Percentiles rank a stretch among this genome's conserved stretches.
phyloP scores from a whole-genome alignment of 495 filamentous ascomycete species.

The Saxophila tyrrhenica region DNA sequence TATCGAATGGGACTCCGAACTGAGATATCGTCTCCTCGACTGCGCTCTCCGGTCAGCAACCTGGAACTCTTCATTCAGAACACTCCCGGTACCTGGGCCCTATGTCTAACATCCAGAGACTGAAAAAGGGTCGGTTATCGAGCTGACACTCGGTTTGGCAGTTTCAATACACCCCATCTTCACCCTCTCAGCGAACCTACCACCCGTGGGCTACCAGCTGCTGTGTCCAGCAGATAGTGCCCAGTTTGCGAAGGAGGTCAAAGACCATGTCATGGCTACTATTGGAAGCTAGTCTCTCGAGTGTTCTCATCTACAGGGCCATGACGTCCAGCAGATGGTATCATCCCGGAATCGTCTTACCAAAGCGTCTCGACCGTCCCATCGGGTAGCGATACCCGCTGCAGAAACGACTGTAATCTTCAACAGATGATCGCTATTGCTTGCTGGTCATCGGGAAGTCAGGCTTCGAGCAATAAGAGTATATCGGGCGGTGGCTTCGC shows the following conservation, averaged over 20 bases:
- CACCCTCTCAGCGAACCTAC: not conserved
- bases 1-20: too few relatives aligned
- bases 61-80: too few relatives aligned
- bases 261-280: constrained; percentile 27
- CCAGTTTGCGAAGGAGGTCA: constrained; percentile 19
- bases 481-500: constrained; percentile 20
- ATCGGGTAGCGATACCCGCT: constrained; percentile 22
- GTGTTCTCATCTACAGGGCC: constrained; percentile 5
- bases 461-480: constrained; percentile 24
- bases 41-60: too few relatives aligned
- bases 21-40: too few relatives aligned
- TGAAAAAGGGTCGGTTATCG: too few relatives aligned
- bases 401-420: constrained; percentile 20
- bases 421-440: constrained; percentile 24
- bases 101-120: too few relatives aligned
- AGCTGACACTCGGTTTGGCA: too few relatives aligned
- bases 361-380: constrained; percentile 7
- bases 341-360: not conserved
- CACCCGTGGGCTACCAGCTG: constrained; percentile 7
- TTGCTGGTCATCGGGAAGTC: constrained; percentile 23
- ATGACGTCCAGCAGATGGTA: not conserved
- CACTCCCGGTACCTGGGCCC: too few relatives aligned
- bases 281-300: constrained; percentile 22
- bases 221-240: constrained; percentile 20
- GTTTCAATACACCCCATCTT: too few relatives aligned